These are phyloP conservation scores for Fusarium siculi DNA, from an alignment of 2,329 filamentous ascomycete genomes.

Conservation along the genomic window DNA sequence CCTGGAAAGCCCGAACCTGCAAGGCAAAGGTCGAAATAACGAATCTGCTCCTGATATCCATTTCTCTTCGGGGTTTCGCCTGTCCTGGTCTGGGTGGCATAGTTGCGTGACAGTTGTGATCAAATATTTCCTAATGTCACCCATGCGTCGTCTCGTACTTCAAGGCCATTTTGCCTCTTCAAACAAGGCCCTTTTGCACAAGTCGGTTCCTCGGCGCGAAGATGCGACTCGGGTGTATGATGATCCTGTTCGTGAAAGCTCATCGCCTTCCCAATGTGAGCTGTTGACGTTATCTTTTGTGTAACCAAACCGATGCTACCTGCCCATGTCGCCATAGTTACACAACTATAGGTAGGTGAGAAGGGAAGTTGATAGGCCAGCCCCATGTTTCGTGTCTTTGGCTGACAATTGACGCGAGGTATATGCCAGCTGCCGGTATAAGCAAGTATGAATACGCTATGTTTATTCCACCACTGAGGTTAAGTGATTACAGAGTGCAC, in stretches of 20 bases:
- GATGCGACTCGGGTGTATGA: constrained; percentile 5
- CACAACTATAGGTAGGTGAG: not conserved
- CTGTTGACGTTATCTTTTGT: not conserved
- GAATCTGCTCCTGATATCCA: not conserved
- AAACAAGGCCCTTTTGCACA: not conserved
- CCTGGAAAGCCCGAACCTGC: not conserved
- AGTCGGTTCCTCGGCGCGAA: constrained; percentile 3
- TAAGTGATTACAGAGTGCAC: not conserved
- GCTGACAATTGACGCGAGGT: constrained; percentile 9
- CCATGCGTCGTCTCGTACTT: not conserved
- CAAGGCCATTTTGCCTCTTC: not conserved
- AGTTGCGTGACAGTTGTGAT: not conserved
- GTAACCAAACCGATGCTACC: constrained; percentile 4
- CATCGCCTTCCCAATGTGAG: not conserved
- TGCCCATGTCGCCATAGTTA: not conserved
- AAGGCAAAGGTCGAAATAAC: not conserved
- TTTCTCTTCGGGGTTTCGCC: not conserved
- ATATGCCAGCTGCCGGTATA: not conserved
- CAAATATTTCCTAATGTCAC: not conserved
- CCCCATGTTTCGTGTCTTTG: constrained; percentile 9
- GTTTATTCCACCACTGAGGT: constrained; percentile 31
- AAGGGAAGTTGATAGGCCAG: not conserved
- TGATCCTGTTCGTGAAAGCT: not conserved
- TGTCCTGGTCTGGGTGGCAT: not conserved
- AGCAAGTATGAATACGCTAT: not conserved